Conservation (phyloP, 2,329 filamentous ascomycete species). For the Alternaria conjuncta region DNA sequence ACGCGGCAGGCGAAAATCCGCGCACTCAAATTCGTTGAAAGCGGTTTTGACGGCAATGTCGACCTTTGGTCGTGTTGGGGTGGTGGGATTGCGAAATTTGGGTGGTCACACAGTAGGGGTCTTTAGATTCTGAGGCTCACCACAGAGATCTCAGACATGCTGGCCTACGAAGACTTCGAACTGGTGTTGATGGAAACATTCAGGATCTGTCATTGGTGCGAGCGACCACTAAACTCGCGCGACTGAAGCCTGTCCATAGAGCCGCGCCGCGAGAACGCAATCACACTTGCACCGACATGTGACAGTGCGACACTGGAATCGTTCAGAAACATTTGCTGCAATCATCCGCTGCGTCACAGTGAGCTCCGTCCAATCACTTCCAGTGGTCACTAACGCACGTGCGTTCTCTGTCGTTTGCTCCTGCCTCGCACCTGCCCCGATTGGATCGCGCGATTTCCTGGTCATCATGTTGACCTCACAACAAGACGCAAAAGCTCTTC, state of each 20-base stretch:
- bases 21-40: slow-evolving; percentile 40
- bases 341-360: not conserved
- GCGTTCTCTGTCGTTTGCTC: not conserved
- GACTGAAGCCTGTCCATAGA: not conserved
- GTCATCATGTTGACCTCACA: not conserved
- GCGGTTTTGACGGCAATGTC: slow-evolving; percentile 19
- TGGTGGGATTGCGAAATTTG: slow-evolving; percentile 26
- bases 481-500: not conserved
- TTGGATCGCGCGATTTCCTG: not conserved
- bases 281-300: not conserved
- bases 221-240: not conserved
- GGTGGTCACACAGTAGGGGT: not conserved
- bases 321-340: not conserved
- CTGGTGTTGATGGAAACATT: not conserved
- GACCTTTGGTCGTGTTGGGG: slow-evolving; percentile 34
- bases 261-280: not conserved
- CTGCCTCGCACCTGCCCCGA: not conserved
- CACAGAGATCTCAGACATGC: not conserved
- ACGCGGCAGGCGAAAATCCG: slow-evolving; percentile 11
- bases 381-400: not conserved
- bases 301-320: not conserved
- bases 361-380: not conserved
- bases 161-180: not conserved
- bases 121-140: not conserved
- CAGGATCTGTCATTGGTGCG: not conserved